Evolutionary conservation across 768 basidiomycete species (phyloP).

Genomic region (Scleroderma bovista): DNA sequence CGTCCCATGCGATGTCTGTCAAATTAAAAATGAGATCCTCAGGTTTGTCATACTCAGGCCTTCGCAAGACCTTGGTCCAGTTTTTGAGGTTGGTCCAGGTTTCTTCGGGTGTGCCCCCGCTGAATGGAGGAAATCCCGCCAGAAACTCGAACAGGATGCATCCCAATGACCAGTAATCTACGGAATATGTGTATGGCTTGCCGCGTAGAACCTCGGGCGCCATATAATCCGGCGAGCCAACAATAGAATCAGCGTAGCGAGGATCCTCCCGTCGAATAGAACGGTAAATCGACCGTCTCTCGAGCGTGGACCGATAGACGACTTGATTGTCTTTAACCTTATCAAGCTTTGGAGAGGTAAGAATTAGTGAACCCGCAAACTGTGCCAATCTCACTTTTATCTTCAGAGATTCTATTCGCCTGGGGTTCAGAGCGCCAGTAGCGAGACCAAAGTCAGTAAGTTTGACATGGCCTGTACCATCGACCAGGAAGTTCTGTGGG

Average conservation of each 20-base stretch:
- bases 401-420: conserved; percentile 90
- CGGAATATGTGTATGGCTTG: conserved; percentile 91
- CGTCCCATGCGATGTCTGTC: conserved; percentile 90
- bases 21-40: conserved; percentile 98
- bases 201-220: conserved; percentile 90
- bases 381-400: conserved; percentile 56
- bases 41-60: conserved; percentile 92
- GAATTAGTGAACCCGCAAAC: not conserved
- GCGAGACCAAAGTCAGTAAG: conserved; percentile 97
- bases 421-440: conserved; percentile 92
- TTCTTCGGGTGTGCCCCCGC: conserved; percentile 90
- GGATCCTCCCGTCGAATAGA: conserved; percentile 87
- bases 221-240: conserved; percentile 99
- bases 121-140: conserved; percentile 97
- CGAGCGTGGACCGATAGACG: conserved; percentile 86
- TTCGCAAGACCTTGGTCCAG: conserved; percentile 87
- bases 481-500: conserved; percentile 89
- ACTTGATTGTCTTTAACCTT: conserved; percentile 93
- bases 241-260: conserved; percentile 94
- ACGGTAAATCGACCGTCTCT: conserved; percentile 91
- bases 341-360: conserved; percentile 60
- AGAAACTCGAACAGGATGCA: conserved; percentile 98
- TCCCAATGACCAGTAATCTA: conserved; percentile 98
- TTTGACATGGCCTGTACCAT: conserved; percentile 94
- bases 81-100: conserved; percentile 99